These are phyloP conservation scores for Raddia guianensis DNA, from an alignment of 176 grass and related monocot genomes.

Conservation along the genomic window DNA sequence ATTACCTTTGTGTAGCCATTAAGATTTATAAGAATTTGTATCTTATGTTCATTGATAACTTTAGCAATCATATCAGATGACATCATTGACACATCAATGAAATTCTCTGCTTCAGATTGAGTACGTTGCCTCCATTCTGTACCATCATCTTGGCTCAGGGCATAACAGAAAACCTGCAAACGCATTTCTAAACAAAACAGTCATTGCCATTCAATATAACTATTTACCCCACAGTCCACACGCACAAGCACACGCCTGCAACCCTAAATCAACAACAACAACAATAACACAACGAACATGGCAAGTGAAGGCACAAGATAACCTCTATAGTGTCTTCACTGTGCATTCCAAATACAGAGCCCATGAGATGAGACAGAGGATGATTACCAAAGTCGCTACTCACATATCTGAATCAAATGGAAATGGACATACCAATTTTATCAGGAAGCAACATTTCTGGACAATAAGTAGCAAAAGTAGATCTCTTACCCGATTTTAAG, in stretches of 20 bases:
- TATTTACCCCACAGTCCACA: not conserved
- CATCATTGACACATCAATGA: constrained; percentile 63
- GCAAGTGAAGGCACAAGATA: not conserved
- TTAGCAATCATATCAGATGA: constrained; percentile 66
- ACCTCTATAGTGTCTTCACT: constrained; percentile 63
- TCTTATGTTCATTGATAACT: constrained; percentile 65
- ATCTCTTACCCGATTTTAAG: constrained; percentile 61
- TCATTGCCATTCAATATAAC: constrained; percentile 3
- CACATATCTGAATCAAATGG: constrained; percentile 50
- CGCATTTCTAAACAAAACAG: not conserved
- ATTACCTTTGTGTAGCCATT: constrained; percentile 74
- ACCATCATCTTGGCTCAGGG: constrained; percentile 68
- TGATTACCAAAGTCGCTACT: constrained; percentile 80
- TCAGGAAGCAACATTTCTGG: constrained; percentile 27
- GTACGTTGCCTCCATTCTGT: constrained; percentile 67
- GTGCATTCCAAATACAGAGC: constrained; percentile 72
- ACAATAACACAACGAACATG: not conserved
- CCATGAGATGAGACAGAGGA: constrained; percentile 78
- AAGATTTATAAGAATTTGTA: constrained; percentile 70
- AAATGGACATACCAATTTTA: constrained; percentile 1
- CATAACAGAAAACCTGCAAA: constrained; percentile 66
- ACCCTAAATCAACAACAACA: no score
- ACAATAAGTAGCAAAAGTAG: constrained; percentile 11
- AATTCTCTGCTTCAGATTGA: constrained; percentile 65
- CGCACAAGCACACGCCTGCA: no score